A percentile compares a stretch with the other conserved stretches of the same genome.
Evolutionary conservation across 805 yeast genomes (phyloP).

Genomic region (Kodamaea jinghongensis): DNA sequence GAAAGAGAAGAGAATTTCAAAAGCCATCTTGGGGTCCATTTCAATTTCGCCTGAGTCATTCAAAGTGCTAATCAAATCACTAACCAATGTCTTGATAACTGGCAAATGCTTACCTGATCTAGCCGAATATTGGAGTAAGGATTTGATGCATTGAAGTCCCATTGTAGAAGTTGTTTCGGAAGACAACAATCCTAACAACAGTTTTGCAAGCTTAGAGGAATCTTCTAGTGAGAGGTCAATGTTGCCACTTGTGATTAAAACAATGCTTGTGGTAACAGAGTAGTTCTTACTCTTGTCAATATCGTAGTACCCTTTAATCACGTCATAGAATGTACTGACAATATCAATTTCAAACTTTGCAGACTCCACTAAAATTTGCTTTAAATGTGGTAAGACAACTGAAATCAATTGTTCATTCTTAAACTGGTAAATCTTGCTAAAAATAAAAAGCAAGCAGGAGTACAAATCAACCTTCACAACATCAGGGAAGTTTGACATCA

Average conservation of each 20-base stretch:
- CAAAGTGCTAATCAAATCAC: conserved; percentile 37
- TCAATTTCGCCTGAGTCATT: conserved; percentile 14
- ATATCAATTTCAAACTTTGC: conserved; percentile 15
- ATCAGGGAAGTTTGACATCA: conserved; percentile 64
- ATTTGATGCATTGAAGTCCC: conserved; percentile 56
- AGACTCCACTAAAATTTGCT: conserved; percentile 28
- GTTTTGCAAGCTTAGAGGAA: conserved; percentile 18
- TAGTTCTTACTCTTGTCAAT: conserved; percentile 20
- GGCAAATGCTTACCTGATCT: conserved; percentile 28
- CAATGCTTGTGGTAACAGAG: conserved; percentile 32
- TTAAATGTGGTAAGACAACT: conserved; percentile 44
- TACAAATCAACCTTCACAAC: conserved; percentile 68
- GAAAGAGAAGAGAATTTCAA: conserved; percentile 51
- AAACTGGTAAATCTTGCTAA: conserved; percentile 53
- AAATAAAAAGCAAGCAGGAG: conserved; percentile 63
- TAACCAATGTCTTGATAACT: conserved; percentile 45
- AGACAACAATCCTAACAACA: conserved; percentile 23
- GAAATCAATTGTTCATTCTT: conserved; percentile 43
- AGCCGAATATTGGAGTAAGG: conserved; percentile 43
- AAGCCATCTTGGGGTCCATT: conserved; percentile 23
- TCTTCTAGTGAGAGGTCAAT: conserved; percentile 25
- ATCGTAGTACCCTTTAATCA: conserved; percentile 19
- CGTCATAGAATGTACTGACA: conserved; percentile 24
- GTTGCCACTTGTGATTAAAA: conserved; percentile 36
- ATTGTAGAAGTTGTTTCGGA: conserved; percentile 24